Evolutionary conservation across 2,329 filamentous ascomycete species (phyloP).

Genomic region (Dactylonectria macrodidyma): DNA sequence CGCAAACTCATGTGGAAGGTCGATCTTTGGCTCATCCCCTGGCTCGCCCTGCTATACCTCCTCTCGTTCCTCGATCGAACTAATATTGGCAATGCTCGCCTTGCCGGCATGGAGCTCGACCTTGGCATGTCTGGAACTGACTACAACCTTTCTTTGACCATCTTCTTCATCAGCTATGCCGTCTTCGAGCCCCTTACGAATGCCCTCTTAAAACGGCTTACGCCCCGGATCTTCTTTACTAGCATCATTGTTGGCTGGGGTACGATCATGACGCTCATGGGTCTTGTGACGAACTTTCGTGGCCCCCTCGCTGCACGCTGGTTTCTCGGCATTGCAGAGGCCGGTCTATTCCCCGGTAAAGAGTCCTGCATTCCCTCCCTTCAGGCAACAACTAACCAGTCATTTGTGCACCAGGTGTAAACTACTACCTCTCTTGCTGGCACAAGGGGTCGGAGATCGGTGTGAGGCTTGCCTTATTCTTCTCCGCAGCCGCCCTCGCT

Average conservation of each 20-base stretch:
- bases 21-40: constrained; percentile 70
- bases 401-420: constrained; percentile 62
- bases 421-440: constrained; percentile 83
- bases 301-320: constrained; percentile 67
- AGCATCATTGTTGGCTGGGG: constrained; percentile 74
- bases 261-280: constrained; percentile 64
- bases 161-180: constrained; percentile 81
- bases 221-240: constrained; percentile 74
- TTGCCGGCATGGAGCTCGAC: constrained; percentile 42
- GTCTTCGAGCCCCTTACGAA: constrained; percentile 77
- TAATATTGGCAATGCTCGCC: too few relatives aligned
- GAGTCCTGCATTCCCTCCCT: too few relatives aligned
- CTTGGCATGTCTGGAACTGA: constrained; percentile 54
- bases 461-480: constrained; percentile 80
- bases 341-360: too few relatives aligned
- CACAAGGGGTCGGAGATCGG: constrained; percentile 84
- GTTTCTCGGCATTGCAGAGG: constrained; percentile 59
- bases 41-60: constrained; percentile 68
- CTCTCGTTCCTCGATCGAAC: constrained; percentile 62
- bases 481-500: constrained; percentile 82
- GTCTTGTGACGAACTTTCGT: constrained; percentile 59
- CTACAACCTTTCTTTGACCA: constrained; percentile 71
- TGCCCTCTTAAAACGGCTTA: constrained; percentile 73
- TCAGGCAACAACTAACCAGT: not conserved
- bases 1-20: constrained; percentile 70